A percentile compares a stretch with the other conserved stretches of the same genome.
Conservation (phyloP, 2,329 filamentous ascomycete genomes). For the Stagonosporopsis cucurbitacearum region DNA sequence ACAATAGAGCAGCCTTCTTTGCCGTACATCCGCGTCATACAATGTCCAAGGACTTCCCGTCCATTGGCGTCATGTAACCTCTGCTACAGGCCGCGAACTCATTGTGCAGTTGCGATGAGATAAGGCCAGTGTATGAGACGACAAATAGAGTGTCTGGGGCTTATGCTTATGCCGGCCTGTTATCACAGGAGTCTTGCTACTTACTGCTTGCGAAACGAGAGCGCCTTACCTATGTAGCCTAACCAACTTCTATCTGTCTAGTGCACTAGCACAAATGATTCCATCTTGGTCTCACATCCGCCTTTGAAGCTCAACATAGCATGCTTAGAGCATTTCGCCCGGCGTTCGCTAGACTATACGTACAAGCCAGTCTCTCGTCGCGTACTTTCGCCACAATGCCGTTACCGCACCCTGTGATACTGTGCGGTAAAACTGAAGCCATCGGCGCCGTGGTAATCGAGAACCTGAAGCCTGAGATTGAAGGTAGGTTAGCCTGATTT, state of each 20-base stretch:
- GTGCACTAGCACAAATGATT: too few relatives aligned
- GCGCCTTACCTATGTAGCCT: not conserved
- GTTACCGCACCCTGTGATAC: slow-evolving; percentile 6
- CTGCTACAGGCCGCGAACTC: not conserved
- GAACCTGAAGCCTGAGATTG: slow-evolving; percentile 13
- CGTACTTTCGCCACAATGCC: not conserved
- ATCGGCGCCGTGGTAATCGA: slow-evolving; percentile 13
- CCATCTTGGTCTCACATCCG: not conserved
- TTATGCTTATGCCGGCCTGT: too few relatives aligned
- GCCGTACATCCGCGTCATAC: not conserved
- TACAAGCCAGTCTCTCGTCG: too few relatives aligned
- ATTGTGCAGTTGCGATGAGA: not conserved
- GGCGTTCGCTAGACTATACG: not conserved
- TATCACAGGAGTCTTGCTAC: not conserved
- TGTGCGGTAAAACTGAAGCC: slow-evolving; percentile 17
- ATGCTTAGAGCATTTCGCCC: not conserved
- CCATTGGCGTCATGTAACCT: not conserved
- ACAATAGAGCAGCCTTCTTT: not conserved
- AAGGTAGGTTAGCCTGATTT: not conserved
- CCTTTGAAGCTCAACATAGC: not conserved
- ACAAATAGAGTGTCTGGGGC: too few relatives aligned
- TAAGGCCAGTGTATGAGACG: not conserved
- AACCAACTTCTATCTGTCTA: not conserved
- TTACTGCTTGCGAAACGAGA: not conserved
- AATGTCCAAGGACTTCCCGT: not conserved